Percentiles rank a stretch among this genome's conserved stretches.
Conservation (phyloP, 2,329 filamentous ascomycete species). For the Shiraia sp. region DNA sequence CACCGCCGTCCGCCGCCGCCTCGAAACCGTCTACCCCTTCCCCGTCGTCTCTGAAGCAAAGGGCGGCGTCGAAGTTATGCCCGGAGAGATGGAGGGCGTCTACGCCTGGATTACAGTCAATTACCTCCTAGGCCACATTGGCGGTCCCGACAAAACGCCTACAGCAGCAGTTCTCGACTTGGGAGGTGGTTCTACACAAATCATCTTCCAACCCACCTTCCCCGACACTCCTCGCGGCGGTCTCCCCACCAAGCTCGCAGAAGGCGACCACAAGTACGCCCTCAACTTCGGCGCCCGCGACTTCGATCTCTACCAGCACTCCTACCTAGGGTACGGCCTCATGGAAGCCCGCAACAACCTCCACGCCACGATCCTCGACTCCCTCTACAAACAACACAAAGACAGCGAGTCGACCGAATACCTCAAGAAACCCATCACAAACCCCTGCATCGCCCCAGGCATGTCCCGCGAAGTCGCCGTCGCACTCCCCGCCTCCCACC, state of each 20-base stretch:
- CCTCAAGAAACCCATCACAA: constrained; percentile 71
- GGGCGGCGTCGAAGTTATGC: constrained; percentile 94
- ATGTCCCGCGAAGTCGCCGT: constrained; percentile 76
- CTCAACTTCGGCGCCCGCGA: constrained; percentile 87
- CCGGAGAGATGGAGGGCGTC: constrained; percentile 93
- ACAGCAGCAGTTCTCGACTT: constrained; percentile 96
- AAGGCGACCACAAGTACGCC: constrained; percentile 94
- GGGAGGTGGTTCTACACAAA: constrained; percentile 95
- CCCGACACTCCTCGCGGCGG: constrained; percentile 72
- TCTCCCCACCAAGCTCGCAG: constrained; percentile 80
- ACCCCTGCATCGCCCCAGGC: constrained; percentile 85
- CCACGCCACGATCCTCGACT: constrained; percentile 74
- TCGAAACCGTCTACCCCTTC: constrained; percentile 92
- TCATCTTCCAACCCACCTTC: constrained; percentile 97
- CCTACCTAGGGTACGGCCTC: constrained; percentile 92
- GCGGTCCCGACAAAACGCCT: constrained; percentile 82
- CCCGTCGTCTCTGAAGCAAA: constrained; percentile 85
- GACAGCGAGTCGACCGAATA: constrained; percentile 57
- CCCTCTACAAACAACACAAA: constrained; percentile 67
- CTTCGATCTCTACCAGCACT: constrained; percentile 96
- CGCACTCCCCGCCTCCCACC: constrained; percentile 67
- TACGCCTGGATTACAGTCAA: constrained; percentile 99
- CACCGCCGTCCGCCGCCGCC: constrained; percentile 76
- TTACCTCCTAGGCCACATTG: constrained; percentile 97
- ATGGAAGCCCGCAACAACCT: constrained; percentile 93